A percentile compares a stretch with the other conserved stretches of the same genome.
Conservation (phyloP, 768 basidiomycete species). For the Termitomyces sp. region DNA sequence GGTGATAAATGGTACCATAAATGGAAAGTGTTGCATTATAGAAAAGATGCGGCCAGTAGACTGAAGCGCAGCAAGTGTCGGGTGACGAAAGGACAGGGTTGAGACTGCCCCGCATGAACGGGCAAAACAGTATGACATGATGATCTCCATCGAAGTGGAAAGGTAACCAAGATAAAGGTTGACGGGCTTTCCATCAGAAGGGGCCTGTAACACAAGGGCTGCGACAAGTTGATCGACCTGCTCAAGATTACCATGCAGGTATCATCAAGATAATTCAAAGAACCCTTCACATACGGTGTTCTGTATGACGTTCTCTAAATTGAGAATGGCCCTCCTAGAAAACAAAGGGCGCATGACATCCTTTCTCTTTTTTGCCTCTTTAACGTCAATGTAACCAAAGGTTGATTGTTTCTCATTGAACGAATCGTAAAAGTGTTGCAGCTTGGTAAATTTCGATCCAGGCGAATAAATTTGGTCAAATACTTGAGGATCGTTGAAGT, state of each 20-base stretch:
- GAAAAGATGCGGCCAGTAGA: slow-evolving; percentile 33
- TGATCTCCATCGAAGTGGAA: slow-evolving; percentile 16
- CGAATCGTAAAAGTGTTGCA: background rate
- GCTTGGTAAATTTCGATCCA: slow-evolving; percentile 4
- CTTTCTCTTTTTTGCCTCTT: slow-evolving; percentile 5
- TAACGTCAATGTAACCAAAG: slow-evolving; percentile 2
- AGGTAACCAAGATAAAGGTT: slow-evolving; percentile 19
- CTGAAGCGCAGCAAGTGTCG: slow-evolving; percentile 30
- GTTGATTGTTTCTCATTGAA: slow-evolving; percentile 5
- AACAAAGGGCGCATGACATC: slow-evolving; percentile 9
- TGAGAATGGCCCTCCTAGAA: slow-evolving; percentile 6
- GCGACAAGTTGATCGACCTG: slow-evolving; percentile 2
- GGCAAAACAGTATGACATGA: slow-evolving; percentile 17
- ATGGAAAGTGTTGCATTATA: slow-evolving; percentile 34
- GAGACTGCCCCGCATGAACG: slow-evolving; percentile 10
- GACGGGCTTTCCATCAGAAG: slow-evolving; percentile 2
- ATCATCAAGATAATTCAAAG: background rate
- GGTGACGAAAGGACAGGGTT: slow-evolving; percentile 28
- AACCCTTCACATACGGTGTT: background rate
- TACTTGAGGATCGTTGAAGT: slow-evolving; percentile 2
- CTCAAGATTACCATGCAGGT: background rate
- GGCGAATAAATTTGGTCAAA: slow-evolving; percentile 2
- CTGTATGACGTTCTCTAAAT: slow-evolving; percentile 7
- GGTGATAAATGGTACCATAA: slow-evolving; percentile 26
- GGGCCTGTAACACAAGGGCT: background rate